Evolutionary conservation across 208 protist species (phyloP), one percentile per base, ranked within the genome.

Genomic region (Leishmania braziliensis): DNA sequence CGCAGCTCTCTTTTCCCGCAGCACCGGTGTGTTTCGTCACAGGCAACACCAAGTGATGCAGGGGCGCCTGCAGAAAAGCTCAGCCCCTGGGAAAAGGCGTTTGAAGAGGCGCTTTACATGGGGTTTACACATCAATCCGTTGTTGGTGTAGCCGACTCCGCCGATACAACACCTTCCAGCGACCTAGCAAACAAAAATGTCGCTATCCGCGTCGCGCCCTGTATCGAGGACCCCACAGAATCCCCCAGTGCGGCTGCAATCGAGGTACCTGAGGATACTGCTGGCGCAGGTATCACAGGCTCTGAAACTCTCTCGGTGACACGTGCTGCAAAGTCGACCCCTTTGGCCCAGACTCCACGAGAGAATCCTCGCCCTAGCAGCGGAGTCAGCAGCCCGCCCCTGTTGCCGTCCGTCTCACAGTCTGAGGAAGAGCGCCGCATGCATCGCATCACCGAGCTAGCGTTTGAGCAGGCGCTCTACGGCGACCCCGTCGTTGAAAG

Each of bases 21-120:
- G 8, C 26, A 29, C 26, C 33, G 46, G 51, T 39, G 72, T 10
- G 36, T 73, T 46, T 23, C 36, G 9, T 33, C 20, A 3, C 18
- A 23, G 58, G 53, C 72, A n/a, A 53, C 71, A 73, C 33, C 71
- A 23, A 29, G 68, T 58, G 46, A 23, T 2, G 43, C 65, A 0
- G 5, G 46, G 9, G 6, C 65, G 2, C 50, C 43, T 10, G 5
- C 48, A 29, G 48, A 70, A 26, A 5, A 58, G 29, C 46, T 6
- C 39, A 84, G 69, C 43, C 58, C 68, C 3, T 36, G 54, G 4
- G 81, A 84, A 23, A 58, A 43, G 2, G 70, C 76, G 5, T 84
- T 84, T 46, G 81, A 84, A 2, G 76, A 77, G 26, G 81, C 76
- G 50, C 78, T 84, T 36, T 66, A 74, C 12, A 77, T 43, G 20